Evolutionary conservation across 1,284 basidiomycete genomes (phyloP).

Genomic region (Heterobasidion irregulare): DNA sequence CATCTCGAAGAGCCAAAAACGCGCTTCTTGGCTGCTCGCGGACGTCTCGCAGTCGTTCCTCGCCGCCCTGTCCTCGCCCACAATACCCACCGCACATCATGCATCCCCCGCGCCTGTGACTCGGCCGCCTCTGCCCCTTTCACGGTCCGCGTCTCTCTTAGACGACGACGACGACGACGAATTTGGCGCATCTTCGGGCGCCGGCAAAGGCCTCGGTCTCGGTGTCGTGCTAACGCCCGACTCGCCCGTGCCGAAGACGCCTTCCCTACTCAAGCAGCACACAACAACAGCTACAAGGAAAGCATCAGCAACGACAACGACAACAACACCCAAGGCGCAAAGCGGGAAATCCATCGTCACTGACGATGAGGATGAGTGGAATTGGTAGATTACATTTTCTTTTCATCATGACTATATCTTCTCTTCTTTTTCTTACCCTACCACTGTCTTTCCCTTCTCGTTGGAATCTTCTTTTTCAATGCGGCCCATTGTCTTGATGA

Average conservation of each 20-base stretch:
- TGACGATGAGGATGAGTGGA: constrained; percentile 53
- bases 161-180: constrained; percentile 31
- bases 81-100: constrained; percentile 6
- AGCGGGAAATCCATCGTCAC: constrained; percentile 14
- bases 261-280: constrained; percentile 6
- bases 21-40: constrained; percentile 55
- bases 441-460: too few relatives aligned
- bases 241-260: constrained; percentile 10
- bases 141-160: constrained; percentile 24
- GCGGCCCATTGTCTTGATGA: too few relatives aligned
- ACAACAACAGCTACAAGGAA: constrained; percentile 4
- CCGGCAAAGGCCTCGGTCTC: constrained; percentile 10
- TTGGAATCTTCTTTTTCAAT: too few relatives aligned
- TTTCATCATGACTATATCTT: background rate
- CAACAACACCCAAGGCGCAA: background rate
- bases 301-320: background rate
- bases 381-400: constrained; percentile 34
- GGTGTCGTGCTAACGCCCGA: constrained; percentile 24
- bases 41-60: constrained; percentile 55
- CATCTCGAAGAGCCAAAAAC: constrained; percentile 53
- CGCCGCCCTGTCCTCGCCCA: constrained; percentile 34
- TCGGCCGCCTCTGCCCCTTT: constrained; percentile 4
- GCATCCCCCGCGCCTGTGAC: constrained; percentile 2
- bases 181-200: background rate
- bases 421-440: too few relatives aligned